Evolutionary conservation across 2,329 filamentous ascomycete species (phyloP).

Genomic region (Penicillium verrucosum): DNA sequence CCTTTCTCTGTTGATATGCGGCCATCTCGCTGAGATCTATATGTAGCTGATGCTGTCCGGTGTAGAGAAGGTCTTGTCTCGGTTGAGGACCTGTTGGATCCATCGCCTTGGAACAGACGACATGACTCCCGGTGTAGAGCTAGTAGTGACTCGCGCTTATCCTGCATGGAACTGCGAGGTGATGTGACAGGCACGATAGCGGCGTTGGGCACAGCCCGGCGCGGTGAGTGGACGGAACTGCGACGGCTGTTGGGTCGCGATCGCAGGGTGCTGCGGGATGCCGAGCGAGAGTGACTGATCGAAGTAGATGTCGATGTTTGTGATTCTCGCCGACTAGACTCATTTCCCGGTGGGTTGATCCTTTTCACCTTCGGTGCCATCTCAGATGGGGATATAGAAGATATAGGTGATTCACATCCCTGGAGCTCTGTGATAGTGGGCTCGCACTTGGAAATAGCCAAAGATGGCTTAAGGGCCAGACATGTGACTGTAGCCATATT

Average conservation of each 20-base stretch:
- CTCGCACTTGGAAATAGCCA: constrained; percentile 14
- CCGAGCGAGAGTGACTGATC: constrained; percentile 29
- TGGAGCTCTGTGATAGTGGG: constrained; percentile 14
- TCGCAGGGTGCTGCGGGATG: constrained; percentile 34
- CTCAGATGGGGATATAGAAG: constrained; percentile 9
- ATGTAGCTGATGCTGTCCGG: constrained; percentile 9
- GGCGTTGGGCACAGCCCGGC: constrained; percentile 24
- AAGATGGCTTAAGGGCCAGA: constrained; percentile 14
- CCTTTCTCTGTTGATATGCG: constrained; percentile 17
- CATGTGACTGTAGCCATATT: constrained; percentile 32
- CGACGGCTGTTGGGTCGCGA: constrained; percentile 29
- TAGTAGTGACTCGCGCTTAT: constrained; percentile 35
- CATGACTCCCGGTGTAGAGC: constrained; percentile 42
- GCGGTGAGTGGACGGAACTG: constrained; percentile 30
- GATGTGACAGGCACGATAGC: constrained; percentile 27
- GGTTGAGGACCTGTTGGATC: constrained; percentile 1
- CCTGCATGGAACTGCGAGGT: constrained; percentile 17
- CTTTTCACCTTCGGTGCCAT: constrained; percentile 17
- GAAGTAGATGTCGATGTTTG: constrained; percentile 33
- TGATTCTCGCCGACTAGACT: constrained; percentile 18
- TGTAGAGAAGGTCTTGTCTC: constrained; percentile 3
- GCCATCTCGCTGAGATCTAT: constrained; percentile 7
- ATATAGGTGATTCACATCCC: constrained; percentile 10
- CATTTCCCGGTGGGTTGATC: constrained; percentile 12
- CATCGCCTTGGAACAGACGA: constrained; percentile 37